Base-by-base conservation (phyloP, 1,284 basidiomycete genomes). In the Irpex sp. region DNA sequence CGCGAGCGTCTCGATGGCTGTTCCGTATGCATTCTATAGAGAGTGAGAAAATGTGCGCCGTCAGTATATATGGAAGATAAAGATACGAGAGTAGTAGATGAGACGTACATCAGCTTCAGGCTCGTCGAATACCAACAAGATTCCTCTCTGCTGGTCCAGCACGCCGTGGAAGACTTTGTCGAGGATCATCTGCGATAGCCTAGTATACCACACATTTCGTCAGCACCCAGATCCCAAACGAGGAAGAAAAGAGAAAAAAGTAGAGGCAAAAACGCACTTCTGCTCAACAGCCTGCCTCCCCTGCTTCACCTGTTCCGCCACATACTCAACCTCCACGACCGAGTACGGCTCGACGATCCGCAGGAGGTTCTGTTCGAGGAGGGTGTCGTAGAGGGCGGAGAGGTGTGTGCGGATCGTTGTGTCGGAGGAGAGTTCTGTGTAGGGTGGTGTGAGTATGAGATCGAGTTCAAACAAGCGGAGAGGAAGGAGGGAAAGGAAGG, bases 161-260 rank as follows among this genome's bases (percentile, higher is more conserved):
- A 98, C 95, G 5, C 96, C 96, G 66, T 94, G 85, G 69, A 99
- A 87, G 0, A 96, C 87, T 69, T 96, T 96, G 75, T 99, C 96
- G 49, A 99, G 78, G 65, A 99, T 98, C 96, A 99, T 98, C 74
- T 98, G 96, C 56, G 92, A 94, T 57, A 99, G 76, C 72, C 93
- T 95, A 23, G n/a, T n/a, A n/a, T 1, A 7, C 28, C 28, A 47
- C 39, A 19, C 51, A 2, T 19, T 53, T n/a, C 37, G 16, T 5
- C 36, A 52, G 21, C 49, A 21, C 33, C 54, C 51, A 10, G 36
- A n/a, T n/a, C 5, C 36, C 18, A 21, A 8, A 39, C 8, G 67
- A 9, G n/a, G 42, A n/a, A n/a, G n/a, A n/a, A n/a, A n/a, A 21
- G 33, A 33, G 4, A 28, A 14, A n/a, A n/a, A n/a, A n/a, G n/a